Conservation (phyloP, 495 filamentous ascomycete species). For the Podospora bellae-mahoneyi region DNA sequence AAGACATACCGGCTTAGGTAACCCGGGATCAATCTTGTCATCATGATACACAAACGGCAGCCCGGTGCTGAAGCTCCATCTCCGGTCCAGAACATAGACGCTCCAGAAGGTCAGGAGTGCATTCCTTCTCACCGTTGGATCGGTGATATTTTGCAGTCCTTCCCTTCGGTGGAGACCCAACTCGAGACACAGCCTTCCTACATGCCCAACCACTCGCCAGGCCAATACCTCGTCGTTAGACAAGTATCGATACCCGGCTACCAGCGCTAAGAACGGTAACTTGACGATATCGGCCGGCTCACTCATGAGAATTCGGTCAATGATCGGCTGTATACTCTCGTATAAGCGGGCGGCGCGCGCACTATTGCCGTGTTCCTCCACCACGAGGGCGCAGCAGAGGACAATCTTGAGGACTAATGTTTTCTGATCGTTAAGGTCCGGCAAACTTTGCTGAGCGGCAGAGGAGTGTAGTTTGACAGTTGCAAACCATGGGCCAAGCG, state of each 20-base stretch:
- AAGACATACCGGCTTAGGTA: slow-evolving; percentile 69
- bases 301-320: slow-evolving; percentile 64
- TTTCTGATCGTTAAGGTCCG: slow-evolving; percentile 63
- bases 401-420: slow-evolving; percentile 75
- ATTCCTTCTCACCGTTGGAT: slow-evolving; percentile 59
- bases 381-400: slow-evolving; percentile 67
- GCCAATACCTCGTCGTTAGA: slow-evolving; percentile 75
- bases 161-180: slow-evolving; percentile 75
- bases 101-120: slow-evolving; percentile 74
- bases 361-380: slow-evolving; percentile 74
- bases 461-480: slow-evolving; percentile 25
- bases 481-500: slow-evolving; percentile 69
- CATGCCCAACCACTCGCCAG: slow-evolving; percentile 75
- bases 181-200: slow-evolving; percentile 72
- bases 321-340: slow-evolving; percentile 63
- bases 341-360: slow-evolving; percentile 67
- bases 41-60: slow-evolving; percentile 80
- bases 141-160: slow-evolving; percentile 61
- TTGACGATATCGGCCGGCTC: slow-evolving; percentile 62
- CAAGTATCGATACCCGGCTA: slow-evolving; percentile 81
- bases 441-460: slow-evolving; percentile 31
- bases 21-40: slow-evolving; percentile 72
- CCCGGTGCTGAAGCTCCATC: slow-evolving; percentile 80
- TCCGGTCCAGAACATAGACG: slow-evolving; percentile 71
- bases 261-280: slow-evolving; percentile 69